These are phyloP conservation scores for Cytospora piceicola DNA, from an alignment of 2,329 filamentous ascomycete species.

Conservation along the genomic window DNA sequence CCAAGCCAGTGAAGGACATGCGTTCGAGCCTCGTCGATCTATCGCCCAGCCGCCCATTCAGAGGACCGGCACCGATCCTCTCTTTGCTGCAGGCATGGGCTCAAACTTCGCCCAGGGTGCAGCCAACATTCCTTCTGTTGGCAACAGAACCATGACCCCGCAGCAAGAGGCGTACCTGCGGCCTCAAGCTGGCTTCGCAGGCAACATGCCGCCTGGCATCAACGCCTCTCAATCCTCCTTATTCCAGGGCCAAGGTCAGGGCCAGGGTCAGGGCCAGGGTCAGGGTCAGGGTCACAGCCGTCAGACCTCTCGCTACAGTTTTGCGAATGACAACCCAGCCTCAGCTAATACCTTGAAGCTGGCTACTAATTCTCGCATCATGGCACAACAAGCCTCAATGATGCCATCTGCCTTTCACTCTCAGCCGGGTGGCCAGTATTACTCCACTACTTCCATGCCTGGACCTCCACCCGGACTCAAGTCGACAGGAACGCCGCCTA, in stretches of 20 bases:
- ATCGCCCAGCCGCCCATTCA: constrained; percentile 80
- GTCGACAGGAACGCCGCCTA: constrained; percentile 90
- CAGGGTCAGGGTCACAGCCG: constrained; percentile 70
- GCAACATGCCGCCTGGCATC: constrained; percentile 64
- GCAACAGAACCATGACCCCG: constrained; percentile 75
- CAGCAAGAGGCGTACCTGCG: constrained; percentile 77
- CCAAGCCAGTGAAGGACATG: constrained; percentile 52
- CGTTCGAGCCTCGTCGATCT: constrained; percentile 63
- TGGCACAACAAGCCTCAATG: constrained; percentile 81
- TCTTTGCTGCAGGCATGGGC: constrained; percentile 58
- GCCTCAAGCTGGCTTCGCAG: constrained; percentile 60
- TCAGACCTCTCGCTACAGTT: constrained; percentile 86
- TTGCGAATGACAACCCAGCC: constrained; percentile 74
- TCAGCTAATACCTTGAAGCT: constrained; percentile 71
- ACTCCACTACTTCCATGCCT: constrained; percentile 76
- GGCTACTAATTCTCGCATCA: constrained; percentile 76
- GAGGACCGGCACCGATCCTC: constrained; percentile 57
- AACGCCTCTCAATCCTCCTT: constrained; percentile 54
- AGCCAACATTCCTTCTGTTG: constrained; percentile 61
- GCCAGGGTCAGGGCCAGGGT: constrained; percentile 49
- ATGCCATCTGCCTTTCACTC: constrained; percentile 70
- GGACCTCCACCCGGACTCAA: constrained; percentile 95
- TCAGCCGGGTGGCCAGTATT: constrained; percentile 71
- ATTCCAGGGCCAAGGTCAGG: constrained; percentile 48
- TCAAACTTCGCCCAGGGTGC: constrained; percentile 54